A percentile compares a stretch with the other conserved stretches of the same genome.
These are phyloP conservation scores for Polytrichum commune DNA, from an alignment of 225 moss, liverwort and hornwort genomes.

Conservation along the genomic window DNA sequence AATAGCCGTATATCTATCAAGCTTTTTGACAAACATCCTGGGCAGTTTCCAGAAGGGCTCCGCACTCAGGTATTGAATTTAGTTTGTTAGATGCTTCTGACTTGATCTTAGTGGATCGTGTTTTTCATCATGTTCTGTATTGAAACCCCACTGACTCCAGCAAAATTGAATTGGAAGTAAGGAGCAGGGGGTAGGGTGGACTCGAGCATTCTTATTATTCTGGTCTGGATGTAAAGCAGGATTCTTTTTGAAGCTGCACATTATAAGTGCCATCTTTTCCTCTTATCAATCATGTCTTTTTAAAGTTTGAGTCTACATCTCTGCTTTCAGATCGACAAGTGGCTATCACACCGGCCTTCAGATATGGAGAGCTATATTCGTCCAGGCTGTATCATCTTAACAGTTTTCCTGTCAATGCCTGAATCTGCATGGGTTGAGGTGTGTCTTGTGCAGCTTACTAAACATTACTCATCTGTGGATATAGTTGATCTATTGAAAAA, in stretches of 20 bases:
- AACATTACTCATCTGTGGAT: not conserved
- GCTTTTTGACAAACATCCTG: conserved; percentile 81
- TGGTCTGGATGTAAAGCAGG: too few species aligned
- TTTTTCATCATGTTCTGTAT: too few species aligned
- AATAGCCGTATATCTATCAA: conserved; percentile 81
- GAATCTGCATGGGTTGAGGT: conserved; percentile 63
- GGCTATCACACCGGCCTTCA: conserved; percentile 82
- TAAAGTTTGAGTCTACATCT: not conserved
- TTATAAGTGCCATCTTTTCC: too few species aligned
- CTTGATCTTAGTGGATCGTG: too few species aligned
- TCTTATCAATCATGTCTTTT: too few species aligned
- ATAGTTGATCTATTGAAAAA: not conserved
- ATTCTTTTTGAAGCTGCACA: too few species aligned
- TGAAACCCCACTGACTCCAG: too few species aligned
- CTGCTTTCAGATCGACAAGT: conserved; percentile 66
- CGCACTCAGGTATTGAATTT: conserved; percentile 56
- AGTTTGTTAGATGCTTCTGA: not conserved
- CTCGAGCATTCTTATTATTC: too few species aligned
- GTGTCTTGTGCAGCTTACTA: not conserved
- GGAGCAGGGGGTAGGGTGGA: too few species aligned
- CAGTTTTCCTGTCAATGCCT: conserved; percentile 76
- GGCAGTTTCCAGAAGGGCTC: conserved; percentile 74
- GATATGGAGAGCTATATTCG: conserved; percentile 93
- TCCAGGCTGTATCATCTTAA: conserved; percentile 86
- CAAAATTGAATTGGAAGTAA: too few species aligned